phyloP scores from a whole-genome alignment of 805 yeast genomes.

The Kuraishia floccosa region DNA sequence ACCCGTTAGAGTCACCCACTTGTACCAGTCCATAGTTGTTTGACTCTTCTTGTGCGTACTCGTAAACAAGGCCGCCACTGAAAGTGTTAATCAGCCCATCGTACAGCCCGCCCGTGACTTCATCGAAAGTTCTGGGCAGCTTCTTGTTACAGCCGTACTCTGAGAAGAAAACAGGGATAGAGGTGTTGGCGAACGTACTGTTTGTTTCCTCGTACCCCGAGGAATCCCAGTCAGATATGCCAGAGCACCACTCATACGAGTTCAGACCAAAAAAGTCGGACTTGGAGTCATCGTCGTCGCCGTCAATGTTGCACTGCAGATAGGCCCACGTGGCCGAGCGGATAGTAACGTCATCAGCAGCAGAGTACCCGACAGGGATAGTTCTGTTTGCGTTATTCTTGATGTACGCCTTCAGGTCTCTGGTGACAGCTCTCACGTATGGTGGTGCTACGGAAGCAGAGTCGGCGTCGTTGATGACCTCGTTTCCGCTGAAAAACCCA shows the following conservation, averaged over 20 bases:
- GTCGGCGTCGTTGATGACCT: constrained; percentile 69
- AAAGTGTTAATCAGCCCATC: constrained; percentile 56
- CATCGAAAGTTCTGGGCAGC: constrained; percentile 77
- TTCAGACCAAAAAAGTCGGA: constrained; percentile 92
- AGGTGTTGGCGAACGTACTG: constrained; percentile 42
- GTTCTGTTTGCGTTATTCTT: constrained; percentile 54
- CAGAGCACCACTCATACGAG: constrained; percentile 95
- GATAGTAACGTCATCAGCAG: constrained; percentile 70
- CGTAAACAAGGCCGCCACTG: constrained; percentile 84
- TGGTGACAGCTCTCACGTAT: constrained; percentile 80
- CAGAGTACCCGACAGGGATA: constrained; percentile 93
- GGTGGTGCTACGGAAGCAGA: constrained; percentile 59
- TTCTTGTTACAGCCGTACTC: constrained; percentile 78
- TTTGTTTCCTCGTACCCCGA: constrained; percentile 63
- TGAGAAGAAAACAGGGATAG: constrained; percentile 59
- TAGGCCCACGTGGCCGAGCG: constrained; percentile 70
- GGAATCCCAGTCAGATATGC: constrained; percentile 46
- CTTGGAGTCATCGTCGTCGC: constrained; percentile 44
- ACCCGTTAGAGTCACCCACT: constrained; percentile 29
- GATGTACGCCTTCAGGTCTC: constrained; percentile 84
- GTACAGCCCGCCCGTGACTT: constrained; percentile 57
- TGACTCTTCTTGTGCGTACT: constrained; percentile 54
- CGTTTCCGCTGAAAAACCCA: constrained; percentile 89
- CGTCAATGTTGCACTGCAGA: constrained; percentile 68
- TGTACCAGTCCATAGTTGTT: constrained; percentile 69